phyloP scores from a whole-genome alignment of 306 rosid genomes.

The Amphicarpaea edgeworthii region DNA sequence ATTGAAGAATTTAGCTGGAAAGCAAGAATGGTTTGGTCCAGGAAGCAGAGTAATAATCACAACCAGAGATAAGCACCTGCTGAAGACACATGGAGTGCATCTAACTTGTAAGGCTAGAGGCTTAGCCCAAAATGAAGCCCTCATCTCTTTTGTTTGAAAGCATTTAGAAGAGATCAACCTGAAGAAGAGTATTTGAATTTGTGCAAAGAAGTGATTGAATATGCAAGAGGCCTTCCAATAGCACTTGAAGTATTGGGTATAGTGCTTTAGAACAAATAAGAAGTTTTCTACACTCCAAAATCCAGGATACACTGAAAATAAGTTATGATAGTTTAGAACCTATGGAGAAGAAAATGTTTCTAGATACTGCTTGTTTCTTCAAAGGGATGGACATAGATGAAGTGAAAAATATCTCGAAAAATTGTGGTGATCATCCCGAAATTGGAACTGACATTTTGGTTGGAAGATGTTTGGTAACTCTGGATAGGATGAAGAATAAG shows the following conservation, averaged over 20 bases:
- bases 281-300: constrained; percentile 17
- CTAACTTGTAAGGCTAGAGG: constrained; percentile 3
- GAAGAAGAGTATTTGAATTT: constrained; percentile 34
- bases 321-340: constrained; percentile 47
- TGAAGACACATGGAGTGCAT: constrained; percentile 37
- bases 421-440: constrained; percentile 37
- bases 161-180: constrained; percentile 45
- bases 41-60: constrained; percentile 58
- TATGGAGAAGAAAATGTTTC: constrained; percentile 45
- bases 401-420: constrained; percentile 40
- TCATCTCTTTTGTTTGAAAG: constrained; percentile 42
- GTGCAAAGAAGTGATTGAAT: constrained; percentile 39
- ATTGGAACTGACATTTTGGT: constrained; percentile 48
- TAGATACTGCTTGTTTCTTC: constrained; percentile 57
- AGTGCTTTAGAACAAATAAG: constrained; percentile 40
- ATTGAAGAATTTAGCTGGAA: constrained; percentile 41
- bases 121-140: constrained; percentile 31
- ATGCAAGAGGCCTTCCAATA: constrained; percentile 52
- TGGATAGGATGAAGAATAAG: background rate
- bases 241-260: constrained; percentile 46
- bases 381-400: constrained; percentile 43
- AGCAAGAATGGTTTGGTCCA: constrained; percentile 51
- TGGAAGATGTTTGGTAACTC: constrained; percentile 53
- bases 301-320: constrained; percentile 39
- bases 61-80: constrained; percentile 41